Evolutionary conservation across 2,329 filamentous ascomycete genomes (phyloP).

Genomic region (Gaeumannomyces sp.): DNA sequence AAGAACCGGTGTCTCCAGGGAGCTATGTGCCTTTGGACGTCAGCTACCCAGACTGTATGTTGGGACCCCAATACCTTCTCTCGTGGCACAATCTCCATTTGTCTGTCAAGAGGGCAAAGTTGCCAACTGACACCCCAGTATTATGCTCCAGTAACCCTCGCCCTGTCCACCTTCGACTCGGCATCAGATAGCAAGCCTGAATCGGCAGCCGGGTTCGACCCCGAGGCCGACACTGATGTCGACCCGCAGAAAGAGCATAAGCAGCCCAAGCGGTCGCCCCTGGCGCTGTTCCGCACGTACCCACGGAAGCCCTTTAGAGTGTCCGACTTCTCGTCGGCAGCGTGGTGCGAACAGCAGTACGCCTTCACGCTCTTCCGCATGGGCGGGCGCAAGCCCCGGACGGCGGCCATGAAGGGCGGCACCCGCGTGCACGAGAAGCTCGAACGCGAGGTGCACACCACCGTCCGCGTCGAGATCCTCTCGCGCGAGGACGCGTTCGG

Average conservation of each 20-base stretch:
- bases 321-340: constrained; percentile 78
- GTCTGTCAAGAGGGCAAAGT: background rate
- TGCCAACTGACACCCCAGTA: constrained; percentile 61
- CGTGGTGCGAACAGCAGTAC: constrained; percentile 96
- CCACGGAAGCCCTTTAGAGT: constrained; percentile 79
- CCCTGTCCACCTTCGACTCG: constrained; percentile 24
- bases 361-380: constrained; percentile 75
- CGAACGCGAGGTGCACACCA: constrained; percentile 78
- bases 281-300: constrained; percentile 71
- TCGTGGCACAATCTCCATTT: background rate
- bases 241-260: constrained; percentile 12
- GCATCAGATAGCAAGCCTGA: background rate
- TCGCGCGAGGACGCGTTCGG: constrained; percentile 80
- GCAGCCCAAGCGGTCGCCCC: constrained; percentile 41
- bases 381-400: constrained; percentile 67
- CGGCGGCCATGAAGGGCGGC: constrained; percentile 78
- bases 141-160: constrained; percentile 49
- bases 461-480: constrained; percentile 63
- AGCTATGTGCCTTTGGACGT: constrained; percentile 18
- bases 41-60: constrained; percentile 49
- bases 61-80: background rate
- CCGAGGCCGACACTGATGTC: constrained; percentile 15
- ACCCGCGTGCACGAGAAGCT: constrained; percentile 73
- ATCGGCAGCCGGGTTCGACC: constrained; percentile 15
- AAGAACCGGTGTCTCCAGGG: background rate